A percentile compares a stretch with the other conserved stretches of the same genome.
phyloP scores from a whole-genome alignment of 2,329 filamentous ascomycete genomes.

The Fusarium sp. region DNA sequence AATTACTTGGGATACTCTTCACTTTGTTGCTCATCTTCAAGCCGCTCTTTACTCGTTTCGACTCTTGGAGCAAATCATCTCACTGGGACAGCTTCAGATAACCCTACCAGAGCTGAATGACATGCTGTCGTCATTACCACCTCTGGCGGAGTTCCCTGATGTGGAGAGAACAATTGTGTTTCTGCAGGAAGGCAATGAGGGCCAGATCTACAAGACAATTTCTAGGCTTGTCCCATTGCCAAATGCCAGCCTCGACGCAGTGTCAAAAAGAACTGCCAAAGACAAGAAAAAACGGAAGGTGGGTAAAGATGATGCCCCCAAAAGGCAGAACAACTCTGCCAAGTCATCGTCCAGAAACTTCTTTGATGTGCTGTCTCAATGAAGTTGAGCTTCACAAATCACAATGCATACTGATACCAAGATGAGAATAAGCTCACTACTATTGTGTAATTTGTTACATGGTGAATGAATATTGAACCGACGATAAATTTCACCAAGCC shows the following conservation, averaged over 20 bases:
- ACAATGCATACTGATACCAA: neutral
- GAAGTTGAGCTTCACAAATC: slow-evolving; percentile 3
- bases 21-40: slow-evolving; percentile 69
- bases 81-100: slow-evolving; percentile 7
- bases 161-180: slow-evolving; percentile 26
- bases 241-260: neutral
- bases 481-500: neutral
- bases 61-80: slow-evolving; percentile 52
- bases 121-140: slow-evolving; percentile 40
- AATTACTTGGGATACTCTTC: slow-evolving; percentile 65
- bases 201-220: slow-evolving; percentile 16
- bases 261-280: neutral
- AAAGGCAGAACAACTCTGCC: neutral
- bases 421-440: neutral
- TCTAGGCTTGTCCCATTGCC: slow-evolving; percentile 31
- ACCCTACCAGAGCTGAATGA: slow-evolving; percentile 25
- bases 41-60: slow-evolving; percentile 69
- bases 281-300: slow-evolving; percentile 25
- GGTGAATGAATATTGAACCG: neutral
- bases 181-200: slow-evolving; percentile 23
- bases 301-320: neutral
- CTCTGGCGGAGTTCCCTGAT: slow-evolving; percentile 40
- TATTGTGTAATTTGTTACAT: neutral
- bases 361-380: slow-evolving; percentile 39
- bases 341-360: slow-evolving; percentile 29